These are phyloP conservation scores for Phytophthora quininea DNA, from an alignment of 352 stramenopile genomes.

Conservation along the genomic window DNA sequence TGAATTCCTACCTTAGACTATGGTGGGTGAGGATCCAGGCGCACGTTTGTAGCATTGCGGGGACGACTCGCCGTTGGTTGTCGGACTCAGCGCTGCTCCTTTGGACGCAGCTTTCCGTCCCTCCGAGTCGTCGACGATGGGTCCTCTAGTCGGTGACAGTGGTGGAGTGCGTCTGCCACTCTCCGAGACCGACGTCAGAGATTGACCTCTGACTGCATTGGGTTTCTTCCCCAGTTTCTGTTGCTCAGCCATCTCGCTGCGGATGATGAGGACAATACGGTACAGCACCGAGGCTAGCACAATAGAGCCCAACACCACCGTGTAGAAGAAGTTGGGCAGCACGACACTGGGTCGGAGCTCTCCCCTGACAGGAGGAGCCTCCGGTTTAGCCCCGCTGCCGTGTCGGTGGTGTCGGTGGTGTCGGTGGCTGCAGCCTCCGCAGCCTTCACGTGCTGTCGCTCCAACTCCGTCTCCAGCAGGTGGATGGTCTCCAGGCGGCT, in stretches of 20 bases:
- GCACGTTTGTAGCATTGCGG: conserved; percentile 68
- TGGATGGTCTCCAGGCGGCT: conserved; percentile 76
- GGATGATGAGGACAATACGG: conserved; percentile 59
- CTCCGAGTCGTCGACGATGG: conserved; percentile 26
- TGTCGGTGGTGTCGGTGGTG: conserved; percentile 3
- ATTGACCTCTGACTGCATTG: conserved; percentile 21
- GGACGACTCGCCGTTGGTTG: conserved; percentile 27
- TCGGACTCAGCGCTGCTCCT: conserved; percentile 34
- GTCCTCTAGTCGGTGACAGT: conserved; percentile 29
- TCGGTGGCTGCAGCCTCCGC: conserved; percentile 37
- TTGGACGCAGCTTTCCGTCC: conserved; percentile 8
- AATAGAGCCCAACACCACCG: conserved; percentile 46
- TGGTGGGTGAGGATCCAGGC: conserved; percentile 47
- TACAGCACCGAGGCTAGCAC: conserved; percentile 56
- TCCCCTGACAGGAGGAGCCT: conserved; percentile 15
- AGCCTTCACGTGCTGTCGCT: conserved; percentile 62
- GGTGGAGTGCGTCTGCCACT: conserved; percentile 30
- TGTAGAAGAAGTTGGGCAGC: conserved; percentile 62
- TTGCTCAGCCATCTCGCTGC: conserved; percentile 42
- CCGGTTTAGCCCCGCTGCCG: conserved; percentile 9
- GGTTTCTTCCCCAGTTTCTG: conserved; percentile 36
- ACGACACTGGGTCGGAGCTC: conserved; percentile 35
- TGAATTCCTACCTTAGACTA: conserved; percentile 19
- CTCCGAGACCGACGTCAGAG: conserved; percentile 27
- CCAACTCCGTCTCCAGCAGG: conserved; percentile 71